Conservation (phyloP, 2,329 filamentous ascomycete species). For the Endothia cerciana region DNA sequence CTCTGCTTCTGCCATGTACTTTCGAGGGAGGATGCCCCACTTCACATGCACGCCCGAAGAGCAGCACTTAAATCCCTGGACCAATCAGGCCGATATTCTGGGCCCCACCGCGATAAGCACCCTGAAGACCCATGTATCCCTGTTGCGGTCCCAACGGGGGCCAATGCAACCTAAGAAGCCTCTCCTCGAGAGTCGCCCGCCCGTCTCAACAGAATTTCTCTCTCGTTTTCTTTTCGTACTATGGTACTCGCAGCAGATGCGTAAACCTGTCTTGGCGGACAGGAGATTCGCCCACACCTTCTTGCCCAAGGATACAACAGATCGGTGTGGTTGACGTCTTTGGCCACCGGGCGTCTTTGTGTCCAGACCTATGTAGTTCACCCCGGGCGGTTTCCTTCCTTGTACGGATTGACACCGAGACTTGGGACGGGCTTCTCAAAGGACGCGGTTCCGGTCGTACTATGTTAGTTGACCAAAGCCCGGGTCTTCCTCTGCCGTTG, state of each 20-base stretch:
- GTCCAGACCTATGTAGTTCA: not conserved
- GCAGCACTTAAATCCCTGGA: constrained; percentile 1
- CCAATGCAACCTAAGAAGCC: constrained; percentile 2
- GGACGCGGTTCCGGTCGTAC: not conserved
- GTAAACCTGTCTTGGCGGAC: not conserved
- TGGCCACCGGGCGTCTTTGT: constrained; percentile 21
- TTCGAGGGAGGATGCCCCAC: constrained; percentile 9
- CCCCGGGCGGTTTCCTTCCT: not conserved
- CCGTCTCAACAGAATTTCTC: constrained; percentile 14
- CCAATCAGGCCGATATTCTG: constrained; percentile 1
- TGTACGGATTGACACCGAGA: too few species aligned
- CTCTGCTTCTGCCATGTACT: constrained; percentile 3
- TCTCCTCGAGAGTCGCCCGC: constrained; percentile 1
- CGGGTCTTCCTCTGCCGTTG: not conserved
- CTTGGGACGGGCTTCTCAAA: not conserved
- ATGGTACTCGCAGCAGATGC: not conserved
- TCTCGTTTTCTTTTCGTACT: not conserved
- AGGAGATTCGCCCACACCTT: not conserved
- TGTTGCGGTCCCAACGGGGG: not conserved
- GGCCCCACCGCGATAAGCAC: constrained; percentile 8
- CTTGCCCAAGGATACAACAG: too few species aligned
- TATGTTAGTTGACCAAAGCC: not conserved
- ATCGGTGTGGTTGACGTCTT: constrained; percentile 22
- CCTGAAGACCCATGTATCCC: constrained; percentile 9
- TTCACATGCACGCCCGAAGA: constrained; percentile 19